Evolutionary conservation across 2,329 filamentous ascomycete genomes (phyloP).

Genomic region (Didymella sp.): DNA sequence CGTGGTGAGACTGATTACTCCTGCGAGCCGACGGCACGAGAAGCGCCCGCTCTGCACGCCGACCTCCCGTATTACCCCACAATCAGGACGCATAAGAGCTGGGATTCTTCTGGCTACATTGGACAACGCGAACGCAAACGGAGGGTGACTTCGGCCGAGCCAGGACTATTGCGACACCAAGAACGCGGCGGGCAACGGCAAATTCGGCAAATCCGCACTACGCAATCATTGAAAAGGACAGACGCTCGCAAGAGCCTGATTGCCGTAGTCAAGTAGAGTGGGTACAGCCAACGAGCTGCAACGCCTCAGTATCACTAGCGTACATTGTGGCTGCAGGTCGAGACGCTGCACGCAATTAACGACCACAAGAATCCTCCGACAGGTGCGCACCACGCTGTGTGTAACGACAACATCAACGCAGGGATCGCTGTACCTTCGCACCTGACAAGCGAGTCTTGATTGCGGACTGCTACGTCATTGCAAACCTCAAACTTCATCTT

Average conservation of each 20-base stretch:
- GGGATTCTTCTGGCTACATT: background rate
- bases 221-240: background rate
- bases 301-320: background rate
- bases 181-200: background rate
- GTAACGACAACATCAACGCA: background rate
- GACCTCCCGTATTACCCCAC: slow-evolving; percentile 6
- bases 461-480: background rate
- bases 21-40: background rate
- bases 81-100: slow-evolving; percentile 5
- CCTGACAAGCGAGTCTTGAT: background rate
- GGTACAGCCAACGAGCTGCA: background rate
- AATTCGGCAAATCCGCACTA: background rate
- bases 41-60: background rate
- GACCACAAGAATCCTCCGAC: background rate
- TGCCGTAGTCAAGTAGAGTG: background rate
- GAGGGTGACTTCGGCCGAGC: slow-evolving; percentile 3
- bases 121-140: background rate
- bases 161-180: background rate
- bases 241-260: background rate
- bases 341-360: background rate
- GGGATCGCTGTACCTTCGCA: background rate
- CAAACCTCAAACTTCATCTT: background rate
- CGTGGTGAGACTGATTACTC: background rate
- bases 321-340: background rate
- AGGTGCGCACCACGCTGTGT: background rate